Evolutionary conservation across 129 eudicot species (phyloP), one percentile per base, ranked within the genome.

Genomic region (Pittosporum tobira): DNA sequence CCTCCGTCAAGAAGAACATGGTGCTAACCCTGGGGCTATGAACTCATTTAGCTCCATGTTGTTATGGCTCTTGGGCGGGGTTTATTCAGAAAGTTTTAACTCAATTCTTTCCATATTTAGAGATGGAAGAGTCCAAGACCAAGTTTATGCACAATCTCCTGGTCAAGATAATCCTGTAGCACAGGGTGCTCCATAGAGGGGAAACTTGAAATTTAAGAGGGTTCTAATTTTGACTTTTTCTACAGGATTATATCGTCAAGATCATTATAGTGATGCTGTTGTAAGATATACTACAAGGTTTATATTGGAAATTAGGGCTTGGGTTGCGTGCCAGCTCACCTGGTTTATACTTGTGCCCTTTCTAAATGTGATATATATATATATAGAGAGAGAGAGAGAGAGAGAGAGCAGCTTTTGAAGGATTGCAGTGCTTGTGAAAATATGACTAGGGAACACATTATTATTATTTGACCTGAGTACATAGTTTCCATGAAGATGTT

Each of bases 61-160:
- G 70, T 69, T 91, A 23, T 86, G 95, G 95, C 76, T 91, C 52
- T 57, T 91, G 26, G 99, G 99, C 0, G 99, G 94, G 23, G 99
- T 89, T 12, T 77, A 87, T 51, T 87, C 99, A 7, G 99, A 91
- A 71, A 72, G 99, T 60, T 81, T 86, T 28, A 88, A 78, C 84
- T 88, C 96, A 4, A 76, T 91, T 59, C 73, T 91, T 27, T 91
- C 99, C 5, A 91, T 91, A 60, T 91, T 91, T 53, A 79, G 94
- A 59, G 87, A 84, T 59, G 66, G 78, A 25, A 77, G 95, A 77
- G 94, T 85, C 51, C 95, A 90, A 44, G 94, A 84, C 30, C 98
- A 80, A 64, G 74, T 78, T 36, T 80, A 59, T 65, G 73, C 76
- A 22, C 84, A 77, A 51, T 48, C 78, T 42, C 77, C 87, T 4